These are phyloP conservation scores for Monilinia fructigena DNA, from an alignment of 2,329 filamentous ascomycete genomes.

Conservation along the genomic window DNA sequence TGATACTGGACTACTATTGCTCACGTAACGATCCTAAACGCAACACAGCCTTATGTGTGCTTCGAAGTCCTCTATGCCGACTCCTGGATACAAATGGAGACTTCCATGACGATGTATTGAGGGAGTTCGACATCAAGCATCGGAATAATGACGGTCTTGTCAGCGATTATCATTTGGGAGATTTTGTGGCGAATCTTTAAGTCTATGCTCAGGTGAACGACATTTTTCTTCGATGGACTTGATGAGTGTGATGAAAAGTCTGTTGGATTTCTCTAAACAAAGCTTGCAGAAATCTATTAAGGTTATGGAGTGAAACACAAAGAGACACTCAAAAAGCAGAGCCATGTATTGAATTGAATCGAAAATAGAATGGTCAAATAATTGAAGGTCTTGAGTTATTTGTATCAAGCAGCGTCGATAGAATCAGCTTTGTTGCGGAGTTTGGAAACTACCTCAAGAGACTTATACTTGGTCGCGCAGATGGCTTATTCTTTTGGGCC, in stretches of 20 bases:
- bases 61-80: not conserved
- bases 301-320: no score
- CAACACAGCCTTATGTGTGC: not conserved
- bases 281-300: not conserved
- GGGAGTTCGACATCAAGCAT: not conserved
- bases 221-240: not conserved
- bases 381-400: not conserved
- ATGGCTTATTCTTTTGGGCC: no score
- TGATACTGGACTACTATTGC: not conserved
- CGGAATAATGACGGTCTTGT: no score
- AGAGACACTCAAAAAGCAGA: no score
- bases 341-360: not conserved
- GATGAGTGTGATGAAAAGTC: not conserved
- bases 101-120: not conserved
- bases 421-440: not conserved
- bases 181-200: not conserved
- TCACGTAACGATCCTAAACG: not conserved
- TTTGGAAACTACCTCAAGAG: not conserved
- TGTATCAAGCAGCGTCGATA: not conserved
- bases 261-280: no score
- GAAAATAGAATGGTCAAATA: not conserved
- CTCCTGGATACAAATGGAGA: not conserved
- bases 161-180: not conserved
- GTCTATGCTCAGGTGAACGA: not conserved
- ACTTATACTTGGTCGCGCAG: not conserved